Evolutionary conservation across 805 yeast genomes (phyloP).

Genomic region (Sungouiozyma intestinalis): DNA sequence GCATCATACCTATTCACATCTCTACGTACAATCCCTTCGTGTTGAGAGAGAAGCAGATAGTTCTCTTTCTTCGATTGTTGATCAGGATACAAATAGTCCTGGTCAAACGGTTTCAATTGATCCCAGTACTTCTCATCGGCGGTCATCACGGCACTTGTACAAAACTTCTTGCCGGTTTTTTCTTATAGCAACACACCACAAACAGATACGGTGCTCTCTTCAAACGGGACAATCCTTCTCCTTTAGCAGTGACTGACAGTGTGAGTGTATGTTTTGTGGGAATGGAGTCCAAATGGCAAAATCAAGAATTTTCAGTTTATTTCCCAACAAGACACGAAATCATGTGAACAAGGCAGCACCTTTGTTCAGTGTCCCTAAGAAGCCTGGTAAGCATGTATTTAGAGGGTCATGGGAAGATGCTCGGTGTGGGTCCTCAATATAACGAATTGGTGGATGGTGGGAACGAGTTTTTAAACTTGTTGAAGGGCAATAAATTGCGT

Average conservation of each 20-base stretch:
- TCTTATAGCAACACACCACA: too few relatives aligned
- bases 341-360: not conserved
- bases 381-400: not conserved
- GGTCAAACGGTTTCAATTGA: conserved; percentile 10
- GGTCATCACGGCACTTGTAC: conserved; percentile 5
- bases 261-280: not conserved
- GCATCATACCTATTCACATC: conserved; percentile 29
- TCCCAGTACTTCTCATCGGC: conserved; percentile 11
- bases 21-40: not conserved
- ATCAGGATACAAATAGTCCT: conserved; percentile 2
- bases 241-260: too few relatives aligned
- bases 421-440: not conserved
- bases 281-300: not conserved
- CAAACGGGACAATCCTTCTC: too few relatives aligned
- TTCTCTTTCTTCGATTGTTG: conserved; percentile 4
- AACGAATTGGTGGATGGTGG: not conserved
- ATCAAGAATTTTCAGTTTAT: not conserved
- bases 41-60: conserved; percentile 4
- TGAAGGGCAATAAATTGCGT: conserved; percentile 1
- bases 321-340: not conserved
- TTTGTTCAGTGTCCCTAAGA: too few relatives aligned
- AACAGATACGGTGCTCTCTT: too few relatives aligned
- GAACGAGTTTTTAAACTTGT: conserved; percentile 2
- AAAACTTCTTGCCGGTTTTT: too few relatives aligned
- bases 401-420: not conserved